phyloP scores from a whole-genome alignment of 805 yeast genomes.

The Candida takata region DNA sequence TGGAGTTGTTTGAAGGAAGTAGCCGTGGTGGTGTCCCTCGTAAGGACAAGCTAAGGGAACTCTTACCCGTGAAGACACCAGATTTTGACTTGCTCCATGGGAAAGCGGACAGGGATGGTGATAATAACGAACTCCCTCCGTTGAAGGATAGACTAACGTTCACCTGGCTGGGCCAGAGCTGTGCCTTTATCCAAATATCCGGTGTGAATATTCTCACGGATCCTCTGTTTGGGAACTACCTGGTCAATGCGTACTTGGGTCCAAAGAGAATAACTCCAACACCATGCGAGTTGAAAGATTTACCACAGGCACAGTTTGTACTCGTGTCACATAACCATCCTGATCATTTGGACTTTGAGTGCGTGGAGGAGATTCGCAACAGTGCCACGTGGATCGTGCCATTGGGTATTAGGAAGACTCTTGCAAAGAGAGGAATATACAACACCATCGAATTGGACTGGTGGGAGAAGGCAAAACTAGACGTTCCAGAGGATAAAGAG shows the following conservation, averaged over 20 bases:
- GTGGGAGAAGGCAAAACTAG: constrained; percentile 69
- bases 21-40: constrained; percentile 56
- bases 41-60: constrained; percentile 38
- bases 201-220: constrained; percentile 78
- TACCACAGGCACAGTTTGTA: constrained; percentile 65
- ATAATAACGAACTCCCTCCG: constrained; percentile 25
- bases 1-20: constrained; percentile 58
- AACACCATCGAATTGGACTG: constrained; percentile 77
- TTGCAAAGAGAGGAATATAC: constrained; percentile 52
- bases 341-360: constrained; percentile 74
- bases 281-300: constrained; percentile 57
- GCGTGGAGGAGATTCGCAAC: constrained; percentile 50
- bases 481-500: constrained; percentile 22
- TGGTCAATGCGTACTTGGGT: constrained; percentile 60
- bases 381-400: constrained; percentile 81
- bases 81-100: constrained; percentile 21
- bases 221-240: constrained; percentile 65
- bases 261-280: constrained; percentile 80
- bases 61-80: constrained; percentile 58
- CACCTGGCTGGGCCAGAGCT: constrained; percentile 94
- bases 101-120: constrained; percentile 13
- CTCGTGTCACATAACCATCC: constrained; percentile 93
- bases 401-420: constrained; percentile 55
- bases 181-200: constrained; percentile 65
- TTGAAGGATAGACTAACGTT: constrained; percentile 46